phyloP scores from a whole-genome alignment of 257 asterid genomes.

The Forsythia viridissima region DNA sequence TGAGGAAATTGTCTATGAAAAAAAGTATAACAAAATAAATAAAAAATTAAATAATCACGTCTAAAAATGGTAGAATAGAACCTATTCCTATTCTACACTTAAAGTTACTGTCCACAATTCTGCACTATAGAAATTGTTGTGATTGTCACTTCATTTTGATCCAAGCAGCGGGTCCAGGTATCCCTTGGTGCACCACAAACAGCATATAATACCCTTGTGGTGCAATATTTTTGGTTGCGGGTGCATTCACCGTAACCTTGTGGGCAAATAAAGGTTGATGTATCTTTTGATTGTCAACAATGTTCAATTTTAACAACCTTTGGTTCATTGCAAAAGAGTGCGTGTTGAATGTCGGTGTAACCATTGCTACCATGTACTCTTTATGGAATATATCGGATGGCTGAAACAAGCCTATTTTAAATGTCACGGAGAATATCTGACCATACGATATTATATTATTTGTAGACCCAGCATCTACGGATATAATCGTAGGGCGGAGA shows the following conservation, averaged over 20 bases:
- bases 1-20: too few relatives aligned
- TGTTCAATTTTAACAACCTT: slow-evolving; percentile 56
- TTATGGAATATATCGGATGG: slow-evolving; percentile 6
- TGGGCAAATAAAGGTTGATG: slow-evolving; percentile 27
- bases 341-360: slow-evolving; percentile 80
- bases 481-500: slow-evolving; percentile 15
- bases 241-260: slow-evolving; percentile 49
- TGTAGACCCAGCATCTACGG: slow-evolving; percentile 27
- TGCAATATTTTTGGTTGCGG: slow-evolving; percentile 58
- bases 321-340: slow-evolving; percentile 87
- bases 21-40: too few relatives aligned
- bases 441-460: slow-evolving; percentile 41
- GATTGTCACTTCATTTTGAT: slow-evolving; percentile 36
- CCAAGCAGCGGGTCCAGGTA: slow-evolving; percentile 67
- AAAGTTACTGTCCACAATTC: not conserved
- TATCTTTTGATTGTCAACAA: slow-evolving; percentile 4
- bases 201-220: slow-evolving; percentile 82
- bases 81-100: not conserved
- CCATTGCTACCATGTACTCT: slow-evolving; percentile 41
- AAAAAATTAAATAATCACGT: too few relatives aligned
- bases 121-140: not conserved
- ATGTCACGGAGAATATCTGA: slow-evolving; percentile 45
- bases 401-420: slow-evolving; percentile 27
- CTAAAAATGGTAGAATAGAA: too few relatives aligned
- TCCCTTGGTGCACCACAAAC: slow-evolving; percentile 70